Base-by-base conservation (phyloP, 805 yeast species). In the Starmerella tilneyi region DNA sequence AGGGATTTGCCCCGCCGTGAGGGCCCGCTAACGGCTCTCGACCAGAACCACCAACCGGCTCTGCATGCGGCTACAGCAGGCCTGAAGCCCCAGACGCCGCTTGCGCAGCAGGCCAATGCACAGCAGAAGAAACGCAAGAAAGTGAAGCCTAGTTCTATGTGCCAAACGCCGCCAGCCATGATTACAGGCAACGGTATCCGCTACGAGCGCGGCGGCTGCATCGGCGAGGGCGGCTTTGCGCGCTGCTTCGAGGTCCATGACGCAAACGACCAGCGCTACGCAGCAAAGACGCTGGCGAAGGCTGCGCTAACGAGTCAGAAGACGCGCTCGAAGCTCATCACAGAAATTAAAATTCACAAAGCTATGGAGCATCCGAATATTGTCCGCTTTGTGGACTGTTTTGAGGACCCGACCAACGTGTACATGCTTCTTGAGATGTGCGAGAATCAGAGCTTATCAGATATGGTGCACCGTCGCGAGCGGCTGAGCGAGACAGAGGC, bases 221-320 rank as follows among this genome's bases (percentile, higher is more conserved):
- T 92, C 28, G 98, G 98, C 29, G 97, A 89, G 67, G 99, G 99
- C 49, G 99, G 99, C 0, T 92, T 92, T 70, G 99, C 98, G 15
- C 77, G 97, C 60, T 92, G 99, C 62, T 92, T 92, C 67, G 96
- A 92, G 63, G 92, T 92, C 72, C 84, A 82, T 61, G 95, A 88
- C 65, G 81, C 85, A 50, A 52, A 58, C 19, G 97, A 97, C 28
- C 76, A 77, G 58, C 74, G 84, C 1, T 92, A 72, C 64, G 99
- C 98, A 16, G 98, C 98, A 26, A 92, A 92, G 61, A 94, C 98
- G 0, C 94, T 92, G 29, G 98, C 99, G 44, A 92, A 92, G 64
- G 88, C 88, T 0, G 86, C 96, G 9, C 81, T 92, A 55, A 83
- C 81, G 55, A 80, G 82, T 49, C 94, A 84, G 57, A 89, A 89